Conservation (phyloP, 1,284 basidiomycete species). For the Binderoboletus segoi region DNA sequence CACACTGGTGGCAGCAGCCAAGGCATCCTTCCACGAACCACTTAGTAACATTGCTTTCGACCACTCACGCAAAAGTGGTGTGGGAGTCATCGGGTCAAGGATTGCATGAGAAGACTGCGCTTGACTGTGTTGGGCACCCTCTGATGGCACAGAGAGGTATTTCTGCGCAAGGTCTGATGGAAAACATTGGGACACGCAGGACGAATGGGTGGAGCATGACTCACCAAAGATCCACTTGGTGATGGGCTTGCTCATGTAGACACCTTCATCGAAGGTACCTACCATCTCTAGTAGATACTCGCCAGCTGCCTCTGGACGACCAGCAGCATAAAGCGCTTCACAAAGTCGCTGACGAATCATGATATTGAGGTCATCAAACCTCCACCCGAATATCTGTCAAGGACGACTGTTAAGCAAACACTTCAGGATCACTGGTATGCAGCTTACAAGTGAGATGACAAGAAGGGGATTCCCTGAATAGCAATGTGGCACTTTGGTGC, state of each 20-base stretch:
- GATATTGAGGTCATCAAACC: neutral
- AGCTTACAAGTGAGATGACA: neutral
- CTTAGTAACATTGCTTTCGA: neutral
- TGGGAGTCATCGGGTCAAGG: no score
- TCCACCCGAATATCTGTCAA: slow-evolving; percentile 2
- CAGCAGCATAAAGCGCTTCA: neutral
- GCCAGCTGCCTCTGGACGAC: neutral
- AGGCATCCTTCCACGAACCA: neutral
- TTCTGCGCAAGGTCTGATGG: neutral
- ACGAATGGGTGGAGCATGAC: neutral
- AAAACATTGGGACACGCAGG: neutral
- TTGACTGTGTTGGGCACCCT: no score
- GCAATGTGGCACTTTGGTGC: neutral
- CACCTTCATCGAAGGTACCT: neutral
- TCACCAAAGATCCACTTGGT: neutral
- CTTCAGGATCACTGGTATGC: neutral
- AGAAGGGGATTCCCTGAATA: neutral
- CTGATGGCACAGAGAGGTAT: neutral
- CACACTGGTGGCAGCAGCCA: neutral
- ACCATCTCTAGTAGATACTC: neutral
- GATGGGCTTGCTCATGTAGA: neutral
- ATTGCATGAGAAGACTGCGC: no score
- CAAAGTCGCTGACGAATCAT: neutral
- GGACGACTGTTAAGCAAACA: rapidly evolving
- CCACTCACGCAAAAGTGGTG: neutral